Conservation (phyloP, 148 eudicot species). For the Dysphania ambrosioides region DNA sequence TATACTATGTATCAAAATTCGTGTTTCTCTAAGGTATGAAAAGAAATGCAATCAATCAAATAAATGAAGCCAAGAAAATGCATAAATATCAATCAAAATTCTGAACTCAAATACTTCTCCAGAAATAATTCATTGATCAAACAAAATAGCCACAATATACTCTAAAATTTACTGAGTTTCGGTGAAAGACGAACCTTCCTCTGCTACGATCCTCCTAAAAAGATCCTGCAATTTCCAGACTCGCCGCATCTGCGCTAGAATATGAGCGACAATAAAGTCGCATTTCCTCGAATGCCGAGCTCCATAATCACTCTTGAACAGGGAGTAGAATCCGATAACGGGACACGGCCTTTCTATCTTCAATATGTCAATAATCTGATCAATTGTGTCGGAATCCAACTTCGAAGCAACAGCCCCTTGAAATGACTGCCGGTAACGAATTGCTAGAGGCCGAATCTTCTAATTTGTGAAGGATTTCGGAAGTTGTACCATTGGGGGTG, state of each 20-base stretch:
- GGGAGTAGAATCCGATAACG: slow-evolving; percentile 39
- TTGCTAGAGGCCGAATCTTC: slow-evolving; percentile 16
- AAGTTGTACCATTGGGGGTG: slow-evolving; percentile 5
- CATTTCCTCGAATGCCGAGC: slow-evolving; percentile 42
- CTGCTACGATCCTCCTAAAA: slow-evolving; percentile 33
- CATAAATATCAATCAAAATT: no score
- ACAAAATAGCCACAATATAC: no score
- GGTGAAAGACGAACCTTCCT: slow-evolving; percentile 33
- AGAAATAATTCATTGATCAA: no score
- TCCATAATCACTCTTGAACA: slow-evolving; percentile 45
- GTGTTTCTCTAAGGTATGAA: no score
- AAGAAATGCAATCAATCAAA: no score
- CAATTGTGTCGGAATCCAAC: slow-evolving; percentile 33
- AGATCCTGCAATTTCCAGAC: slow-evolving; percentile 35
- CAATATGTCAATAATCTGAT: slow-evolving; percentile 36
- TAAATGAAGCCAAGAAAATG: no score
- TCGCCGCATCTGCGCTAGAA: slow-evolving; percentile 42
- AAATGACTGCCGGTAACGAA: slow-evolving; percentile 23
- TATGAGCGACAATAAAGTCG: slow-evolving; percentile 50
- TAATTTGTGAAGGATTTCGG: slow-evolving; percentile 26
- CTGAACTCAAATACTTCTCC: no score
- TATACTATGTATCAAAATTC: no score
- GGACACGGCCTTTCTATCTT: slow-evolving; percentile 24
- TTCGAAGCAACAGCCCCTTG: slow-evolving; percentile 11
- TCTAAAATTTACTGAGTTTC: no score